Conservation (phyloP, 1,139 yeast species). For the Lodderomyces margitis region DNA sequence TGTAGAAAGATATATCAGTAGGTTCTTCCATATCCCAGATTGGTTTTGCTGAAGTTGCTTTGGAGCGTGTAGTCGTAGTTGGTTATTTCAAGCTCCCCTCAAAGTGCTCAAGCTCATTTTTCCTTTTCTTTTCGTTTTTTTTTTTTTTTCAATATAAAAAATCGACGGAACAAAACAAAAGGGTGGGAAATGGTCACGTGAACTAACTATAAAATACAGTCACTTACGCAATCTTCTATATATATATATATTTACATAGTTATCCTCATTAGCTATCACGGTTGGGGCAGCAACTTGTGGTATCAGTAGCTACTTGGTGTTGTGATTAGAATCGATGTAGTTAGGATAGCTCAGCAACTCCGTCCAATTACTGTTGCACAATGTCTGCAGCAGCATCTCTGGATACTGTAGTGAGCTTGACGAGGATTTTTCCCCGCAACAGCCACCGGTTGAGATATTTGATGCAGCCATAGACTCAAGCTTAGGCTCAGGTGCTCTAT, state of each 20-base stretch:
- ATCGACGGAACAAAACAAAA: too few relatives aligned
- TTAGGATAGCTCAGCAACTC: background rate
- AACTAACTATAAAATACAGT: too few relatives aligned
- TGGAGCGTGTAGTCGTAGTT: background rate
- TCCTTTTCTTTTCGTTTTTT: background rate
- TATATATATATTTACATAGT: too few relatives aligned
- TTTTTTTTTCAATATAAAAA: background rate
- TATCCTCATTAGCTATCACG: too few relatives aligned
- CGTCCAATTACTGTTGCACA: background rate
- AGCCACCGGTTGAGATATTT: too few relatives aligned
- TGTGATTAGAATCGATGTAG: background rate
- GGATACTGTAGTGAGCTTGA: background rate
- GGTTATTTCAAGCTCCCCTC: too few relatives aligned
- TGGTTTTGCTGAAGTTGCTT: background rate
- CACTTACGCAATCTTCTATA: too few relatives aligned
- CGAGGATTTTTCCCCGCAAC: background rate
- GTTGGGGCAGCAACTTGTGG: background rate
- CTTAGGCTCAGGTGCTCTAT: background rate
- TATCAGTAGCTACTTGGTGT: background rate
- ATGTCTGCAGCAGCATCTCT: background rate
- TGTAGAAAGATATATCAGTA: conserved; percentile 38
- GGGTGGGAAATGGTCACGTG: background rate
- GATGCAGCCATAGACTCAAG: background rate
- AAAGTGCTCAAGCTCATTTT: background rate
- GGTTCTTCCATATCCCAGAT: conserved; percentile 30